Evolutionary conservation across 441 rosid species (phyloP).

Genomic region (Syzygium syzygioides): DNA sequence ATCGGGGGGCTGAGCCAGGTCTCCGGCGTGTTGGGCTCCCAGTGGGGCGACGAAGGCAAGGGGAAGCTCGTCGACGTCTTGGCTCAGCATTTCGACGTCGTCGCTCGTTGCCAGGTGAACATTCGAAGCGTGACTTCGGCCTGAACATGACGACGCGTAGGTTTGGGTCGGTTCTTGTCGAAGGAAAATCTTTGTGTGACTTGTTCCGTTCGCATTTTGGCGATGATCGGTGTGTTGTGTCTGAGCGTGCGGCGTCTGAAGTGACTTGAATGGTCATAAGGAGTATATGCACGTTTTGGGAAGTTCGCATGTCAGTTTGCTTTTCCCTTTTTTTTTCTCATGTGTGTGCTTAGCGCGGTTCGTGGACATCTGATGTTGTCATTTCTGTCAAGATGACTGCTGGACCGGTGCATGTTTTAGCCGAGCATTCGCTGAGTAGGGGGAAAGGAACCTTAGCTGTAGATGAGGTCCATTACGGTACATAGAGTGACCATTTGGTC

Average conservation of each 20-base stretch:
- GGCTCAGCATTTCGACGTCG: conserved; percentile 81
- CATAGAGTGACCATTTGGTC: background rate
- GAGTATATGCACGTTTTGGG: background rate
- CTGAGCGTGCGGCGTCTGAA: background rate
- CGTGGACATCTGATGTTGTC: background rate
- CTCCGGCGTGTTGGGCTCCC: conserved; percentile 83
- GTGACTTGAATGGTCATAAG: background rate
- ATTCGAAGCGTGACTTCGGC: background rate
- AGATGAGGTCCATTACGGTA: background rate
- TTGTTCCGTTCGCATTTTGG: background rate
- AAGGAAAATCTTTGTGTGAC: background rate
- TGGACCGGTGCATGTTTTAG: background rate
- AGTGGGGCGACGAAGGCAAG: conserved; percentile 98
- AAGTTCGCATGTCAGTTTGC: background rate
- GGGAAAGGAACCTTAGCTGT: background rate
- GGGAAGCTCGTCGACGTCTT: conserved; percentile 94
- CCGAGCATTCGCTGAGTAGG: background rate
- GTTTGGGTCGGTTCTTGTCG: background rate
- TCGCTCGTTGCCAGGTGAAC: conserved; percentile 92
- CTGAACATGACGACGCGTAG: background rate
- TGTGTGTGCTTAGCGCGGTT: background rate
- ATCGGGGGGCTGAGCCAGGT: conserved; percentile 79
- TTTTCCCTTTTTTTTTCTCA: background rate
- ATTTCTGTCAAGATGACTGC: background rate
- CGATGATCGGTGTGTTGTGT: background rate